phyloP scores from a whole-genome alignment of 2,329 filamentous ascomycete genomes.

The Epichloe coenophiala region DNA sequence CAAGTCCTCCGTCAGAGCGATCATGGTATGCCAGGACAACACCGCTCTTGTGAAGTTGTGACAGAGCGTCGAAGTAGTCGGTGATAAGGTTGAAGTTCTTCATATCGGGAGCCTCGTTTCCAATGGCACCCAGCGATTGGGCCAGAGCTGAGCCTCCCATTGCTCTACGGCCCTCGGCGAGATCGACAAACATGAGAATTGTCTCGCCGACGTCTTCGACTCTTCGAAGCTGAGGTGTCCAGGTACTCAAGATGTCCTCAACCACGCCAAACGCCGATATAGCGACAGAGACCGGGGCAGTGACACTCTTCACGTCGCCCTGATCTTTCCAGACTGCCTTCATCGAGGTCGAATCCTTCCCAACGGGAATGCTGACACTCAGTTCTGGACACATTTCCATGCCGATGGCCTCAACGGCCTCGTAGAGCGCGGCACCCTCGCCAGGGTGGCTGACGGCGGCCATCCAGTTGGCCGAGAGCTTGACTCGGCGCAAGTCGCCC shows the following conservation, averaged over 20 bases:
- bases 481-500: slow-evolving; percentile 63
- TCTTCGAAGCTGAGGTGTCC: slow-evolving; percentile 80
- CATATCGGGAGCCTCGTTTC: slow-evolving; percentile 74
- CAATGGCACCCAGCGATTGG: slow-evolving; percentile 77
- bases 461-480: slow-evolving; percentile 98
- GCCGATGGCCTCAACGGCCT: slow-evolving; percentile 85
- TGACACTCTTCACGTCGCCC: slow-evolving; percentile 66
- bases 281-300: slow-evolving; percentile 78
- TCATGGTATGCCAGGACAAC: slow-evolving; percentile 88
- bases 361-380: slow-evolving; percentile 88
- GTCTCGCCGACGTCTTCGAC: slow-evolving; percentile 82
- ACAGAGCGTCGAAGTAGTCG: slow-evolving; percentile 83
- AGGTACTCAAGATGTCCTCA: slow-evolving; percentile 69
- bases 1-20: slow-evolving; percentile 79
- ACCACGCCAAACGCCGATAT: slow-evolving; percentile 86
- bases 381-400: slow-evolving; percentile 83
- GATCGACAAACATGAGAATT: slow-evolving; percentile 78
- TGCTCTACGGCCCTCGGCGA: slow-evolving; percentile 66
- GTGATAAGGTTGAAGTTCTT: slow-evolving; percentile 67
- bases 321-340: slow-evolving; percentile 87
- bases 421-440: slow-evolving; percentile 83
- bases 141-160: slow-evolving; percentile 85
- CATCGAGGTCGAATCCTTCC: slow-evolving; percentile 98
- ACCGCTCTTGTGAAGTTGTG: slow-evolving; percentile 43
- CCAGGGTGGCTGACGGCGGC: slow-evolving; percentile 87